These are phyloP conservation scores for Alternaria alternata DNA, from an alignment of 2,329 filamentous ascomycete species.

Conservation along the genomic window DNA sequence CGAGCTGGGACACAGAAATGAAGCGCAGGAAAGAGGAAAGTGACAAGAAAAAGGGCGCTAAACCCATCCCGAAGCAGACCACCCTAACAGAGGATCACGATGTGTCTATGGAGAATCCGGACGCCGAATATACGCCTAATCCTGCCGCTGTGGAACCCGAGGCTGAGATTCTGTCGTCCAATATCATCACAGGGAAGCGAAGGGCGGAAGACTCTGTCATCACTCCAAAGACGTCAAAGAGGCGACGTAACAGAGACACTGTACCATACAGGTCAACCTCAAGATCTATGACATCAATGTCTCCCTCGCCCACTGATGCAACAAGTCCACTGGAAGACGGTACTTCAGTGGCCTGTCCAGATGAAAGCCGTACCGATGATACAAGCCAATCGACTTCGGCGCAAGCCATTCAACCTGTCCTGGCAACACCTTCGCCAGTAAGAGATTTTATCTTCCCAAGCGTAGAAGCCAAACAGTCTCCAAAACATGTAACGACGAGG, in stretches of 20 bases:
- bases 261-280: not conserved
- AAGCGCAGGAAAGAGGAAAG: slow-evolving; percentile 5
- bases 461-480: not conserved
- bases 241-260: slow-evolving; percentile 4
- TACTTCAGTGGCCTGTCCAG: not conserved
- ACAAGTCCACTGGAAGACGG: not conserved
- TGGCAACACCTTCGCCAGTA: not conserved
- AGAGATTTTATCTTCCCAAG: not conserved
- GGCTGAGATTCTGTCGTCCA: not conserved
- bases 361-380: not conserved
- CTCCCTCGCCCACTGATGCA: not conserved
- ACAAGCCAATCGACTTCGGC: not conserved
- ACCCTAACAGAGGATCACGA: not conserved
- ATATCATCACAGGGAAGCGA: slow-evolving; percentile 12
- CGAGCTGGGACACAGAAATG: slow-evolving; percentile 17
- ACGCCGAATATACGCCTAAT: not conserved
- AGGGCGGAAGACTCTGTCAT: not conserved
- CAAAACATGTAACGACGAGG: not conserved
- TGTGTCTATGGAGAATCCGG: not conserved
- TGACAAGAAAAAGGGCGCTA: slow-evolving; percentile 2
- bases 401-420: not conserved
- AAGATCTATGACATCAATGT: not conserved
- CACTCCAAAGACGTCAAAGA: slow-evolving; percentile 9
- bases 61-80: not conserved
- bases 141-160: not conserved